These are phyloP conservation scores for Oryza meyeriana DNA, from an alignment of 176 grass and related monocot species.

Conservation along the genomic window DNA sequence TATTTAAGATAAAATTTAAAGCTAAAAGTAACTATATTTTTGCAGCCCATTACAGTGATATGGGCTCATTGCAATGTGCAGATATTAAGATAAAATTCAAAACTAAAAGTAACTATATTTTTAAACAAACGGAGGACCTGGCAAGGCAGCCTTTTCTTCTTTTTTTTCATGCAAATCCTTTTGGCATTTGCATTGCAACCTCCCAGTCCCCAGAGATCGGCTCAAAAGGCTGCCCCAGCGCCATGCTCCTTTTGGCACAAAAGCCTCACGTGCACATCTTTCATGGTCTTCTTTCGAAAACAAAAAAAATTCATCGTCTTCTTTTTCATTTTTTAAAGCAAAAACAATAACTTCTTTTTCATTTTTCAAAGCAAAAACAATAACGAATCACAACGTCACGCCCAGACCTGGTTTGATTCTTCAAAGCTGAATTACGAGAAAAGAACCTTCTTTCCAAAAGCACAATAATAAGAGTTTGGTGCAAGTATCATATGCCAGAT, in stretches of 20 bases:
- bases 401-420: not conserved
- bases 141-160: not conserved
- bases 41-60: too few species aligned
- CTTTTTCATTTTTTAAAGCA: too few species aligned
- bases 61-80: too few species aligned
- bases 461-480: too few species aligned
- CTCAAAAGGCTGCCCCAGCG: constrained; percentile 32
- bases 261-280: not conserved
- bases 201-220: not conserved
- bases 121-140: too few species aligned
- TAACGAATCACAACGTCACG: not conserved
- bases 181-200: not conserved
- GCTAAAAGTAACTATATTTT: too few species aligned
- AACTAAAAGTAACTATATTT: too few species aligned
- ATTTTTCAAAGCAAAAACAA: not conserved
- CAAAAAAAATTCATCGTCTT: too few species aligned
- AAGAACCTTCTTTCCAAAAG: not conserved
- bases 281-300: not conserved
- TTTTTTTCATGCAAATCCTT: not conserved
- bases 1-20: too few species aligned
- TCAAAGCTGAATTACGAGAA: not conserved
- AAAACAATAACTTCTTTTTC: too few species aligned
- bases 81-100: too few species aligned
- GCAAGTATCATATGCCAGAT: not conserved
- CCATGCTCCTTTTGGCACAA: not conserved